Percentiles rank a stretch among this genome's conserved stretches.
These are phyloP conservation scores for Piper longum DNA, from an alignment of 164 flowering plant species.

Conservation along the genomic window DNA sequence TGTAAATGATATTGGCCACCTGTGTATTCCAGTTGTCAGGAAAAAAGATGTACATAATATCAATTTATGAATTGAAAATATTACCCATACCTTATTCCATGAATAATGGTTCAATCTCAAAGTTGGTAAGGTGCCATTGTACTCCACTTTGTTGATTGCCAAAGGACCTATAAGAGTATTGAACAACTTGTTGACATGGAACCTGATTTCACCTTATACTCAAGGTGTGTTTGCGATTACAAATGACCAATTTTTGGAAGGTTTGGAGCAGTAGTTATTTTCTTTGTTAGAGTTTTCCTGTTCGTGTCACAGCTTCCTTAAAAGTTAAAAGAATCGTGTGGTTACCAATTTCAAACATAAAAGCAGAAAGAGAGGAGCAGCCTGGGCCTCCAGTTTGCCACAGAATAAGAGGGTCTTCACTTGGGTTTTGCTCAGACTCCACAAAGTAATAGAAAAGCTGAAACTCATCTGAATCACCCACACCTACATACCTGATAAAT, in stretches of 20 bases:
- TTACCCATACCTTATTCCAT: slow-evolving; percentile 69
- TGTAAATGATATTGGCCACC: slow-evolving; percentile 75
- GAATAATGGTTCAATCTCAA: slow-evolving; percentile 71
- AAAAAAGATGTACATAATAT: neutral
- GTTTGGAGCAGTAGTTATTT: too few relatives aligned
- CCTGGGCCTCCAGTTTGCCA: neutral
- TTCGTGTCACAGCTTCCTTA: too few relatives aligned
- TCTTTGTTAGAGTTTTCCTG: too few relatives aligned
- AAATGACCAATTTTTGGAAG: too few relatives aligned
- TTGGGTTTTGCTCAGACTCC: slow-evolving; percentile 8
- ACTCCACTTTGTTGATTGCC: slow-evolving; percentile 43
- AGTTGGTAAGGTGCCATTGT: slow-evolving; percentile 32
- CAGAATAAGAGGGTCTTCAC: neutral
- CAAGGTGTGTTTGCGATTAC: too few relatives aligned
- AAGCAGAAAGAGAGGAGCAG: neutral
- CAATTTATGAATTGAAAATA: neutral
- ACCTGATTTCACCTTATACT: too few relatives aligned
- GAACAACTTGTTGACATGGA: too few relatives aligned
- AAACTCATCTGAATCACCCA: too few relatives aligned
- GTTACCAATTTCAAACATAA: neutral
- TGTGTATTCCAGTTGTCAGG: slow-evolving; percentile 10
- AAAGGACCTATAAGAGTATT: slow-evolving; percentile 57
- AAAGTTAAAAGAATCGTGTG: neutral
- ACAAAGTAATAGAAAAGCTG: neutral
- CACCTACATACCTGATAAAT: too few relatives aligned